Evolutionary conservation across 495 filamentous ascomycete genomes (phyloP).

Genomic region (Penicillium verhagenii): DNA sequence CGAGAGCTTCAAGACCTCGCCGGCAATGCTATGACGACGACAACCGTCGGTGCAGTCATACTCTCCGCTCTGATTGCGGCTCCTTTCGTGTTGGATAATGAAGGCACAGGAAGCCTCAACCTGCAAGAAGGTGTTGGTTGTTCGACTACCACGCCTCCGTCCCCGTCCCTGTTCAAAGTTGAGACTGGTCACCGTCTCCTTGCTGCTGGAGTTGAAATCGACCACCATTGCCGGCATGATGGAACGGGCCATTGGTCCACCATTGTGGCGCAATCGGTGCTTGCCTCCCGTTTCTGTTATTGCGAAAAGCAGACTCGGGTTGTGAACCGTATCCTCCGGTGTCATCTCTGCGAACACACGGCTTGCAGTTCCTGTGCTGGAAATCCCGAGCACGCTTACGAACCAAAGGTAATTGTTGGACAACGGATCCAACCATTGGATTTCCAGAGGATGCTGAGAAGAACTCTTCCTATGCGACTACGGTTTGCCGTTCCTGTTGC

Average conservation of each 20-base stretch:
- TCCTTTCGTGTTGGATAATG: conserved; percentile 32
- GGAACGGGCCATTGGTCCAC: neutral
- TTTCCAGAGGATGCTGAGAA: conserved; percentile 49
- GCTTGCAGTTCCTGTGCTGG: conserved; percentile 55
- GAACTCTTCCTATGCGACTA: conserved; percentile 48
- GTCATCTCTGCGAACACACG: conserved; percentile 54
- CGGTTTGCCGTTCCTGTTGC: conserved; percentile 33
- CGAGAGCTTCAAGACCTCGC: conserved; percentile 68
- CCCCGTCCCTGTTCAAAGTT: neutral
- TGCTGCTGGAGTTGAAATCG: neutral
- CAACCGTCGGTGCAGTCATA: conserved; percentile 66
- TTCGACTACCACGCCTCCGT: neutral
- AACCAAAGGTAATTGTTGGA: conserved; percentile 8
- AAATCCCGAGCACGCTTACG: conserved; percentile 56
- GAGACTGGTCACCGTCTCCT: neutral
- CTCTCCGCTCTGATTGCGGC: conserved; percentile 52
- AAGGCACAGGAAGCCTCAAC: neutral
- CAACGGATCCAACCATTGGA: conserved; percentile 40
- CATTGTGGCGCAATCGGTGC: neutral
- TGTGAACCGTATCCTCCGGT: conserved; percentile 41
- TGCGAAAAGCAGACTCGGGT: conserved; percentile 55
- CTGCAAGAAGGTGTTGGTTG: neutral
- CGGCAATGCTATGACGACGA: conserved; percentile 82
- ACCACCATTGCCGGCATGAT: neutral
- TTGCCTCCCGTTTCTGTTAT: conserved; percentile 33